phyloP scores from a whole-genome alignment of 1,284 basidiomycete species.

The Rhodotorula sp. region DNA sequence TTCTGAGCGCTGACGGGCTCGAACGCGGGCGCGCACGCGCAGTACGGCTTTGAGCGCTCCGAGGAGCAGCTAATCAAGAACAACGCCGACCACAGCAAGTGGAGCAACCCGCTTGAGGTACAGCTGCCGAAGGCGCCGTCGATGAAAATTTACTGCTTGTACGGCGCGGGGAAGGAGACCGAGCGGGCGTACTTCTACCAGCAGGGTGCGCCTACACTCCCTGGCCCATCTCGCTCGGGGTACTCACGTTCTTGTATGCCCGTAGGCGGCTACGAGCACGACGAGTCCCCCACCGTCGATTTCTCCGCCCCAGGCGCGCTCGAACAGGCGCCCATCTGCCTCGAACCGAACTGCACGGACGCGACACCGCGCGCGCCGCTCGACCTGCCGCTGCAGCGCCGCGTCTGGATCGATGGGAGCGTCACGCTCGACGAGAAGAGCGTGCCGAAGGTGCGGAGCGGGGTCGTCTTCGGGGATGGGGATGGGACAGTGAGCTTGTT shows the following conservation, averaged over 20 bases:
- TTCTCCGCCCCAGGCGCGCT: neutral
- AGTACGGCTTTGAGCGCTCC: slow-evolving; percentile 80
- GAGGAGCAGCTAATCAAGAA: slow-evolving; percentile 56
- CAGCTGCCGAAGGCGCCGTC: slow-evolving; percentile 85
- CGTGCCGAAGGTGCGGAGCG: slow-evolving; percentile 39
- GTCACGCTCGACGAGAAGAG: slow-evolving; percentile 61
- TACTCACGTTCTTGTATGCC: neutral
- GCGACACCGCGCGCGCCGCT: slow-evolving; percentile 57
- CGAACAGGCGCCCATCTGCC: slow-evolving; percentile 25
- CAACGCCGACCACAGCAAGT: slow-evolving; percentile 60
- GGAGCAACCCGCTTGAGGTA: slow-evolving; percentile 94
- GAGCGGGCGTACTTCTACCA: slow-evolving; percentile 65
- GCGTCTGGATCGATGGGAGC: slow-evolving; percentile 79
- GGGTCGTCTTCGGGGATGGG: slow-evolving; percentile 61
- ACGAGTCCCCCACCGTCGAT: slow-evolving; percentile 55
- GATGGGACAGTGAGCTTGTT: slow-evolving; percentile 93
- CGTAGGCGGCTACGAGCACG: slow-evolving; percentile 61
- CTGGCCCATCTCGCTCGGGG: too few species aligned
- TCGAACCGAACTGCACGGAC: slow-evolving; percentile 47
- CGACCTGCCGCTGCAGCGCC: slow-evolving; percentile 63
- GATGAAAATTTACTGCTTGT: slow-evolving; percentile 91
- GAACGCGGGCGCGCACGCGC: neutral
- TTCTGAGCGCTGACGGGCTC: too few species aligned
- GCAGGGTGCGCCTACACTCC: slow-evolving; percentile 54
- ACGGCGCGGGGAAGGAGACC: slow-evolving; percentile 95